Conservation (phyloP, 1,139 yeast genomes). For the Wickerhamomyces sp. region DNA sequence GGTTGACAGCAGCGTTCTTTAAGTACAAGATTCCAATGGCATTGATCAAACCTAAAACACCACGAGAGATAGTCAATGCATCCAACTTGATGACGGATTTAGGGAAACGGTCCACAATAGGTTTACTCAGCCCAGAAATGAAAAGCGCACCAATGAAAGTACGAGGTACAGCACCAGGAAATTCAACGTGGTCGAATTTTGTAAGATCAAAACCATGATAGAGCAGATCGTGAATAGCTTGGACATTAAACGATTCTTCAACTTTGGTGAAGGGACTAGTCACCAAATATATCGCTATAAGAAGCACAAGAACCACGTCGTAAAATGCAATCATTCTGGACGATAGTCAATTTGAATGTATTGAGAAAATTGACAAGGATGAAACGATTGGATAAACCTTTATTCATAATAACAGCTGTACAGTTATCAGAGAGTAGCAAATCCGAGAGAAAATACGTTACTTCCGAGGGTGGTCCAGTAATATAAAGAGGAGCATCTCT, state of each 20-base stretch:
- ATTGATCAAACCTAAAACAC: constrained; percentile 49
- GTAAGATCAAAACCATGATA: constrained; percentile 51
- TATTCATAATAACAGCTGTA: too few species aligned
- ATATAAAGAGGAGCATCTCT: too few species aligned
- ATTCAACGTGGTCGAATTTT: constrained; percentile 65
- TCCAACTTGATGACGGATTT: constrained; percentile 30
- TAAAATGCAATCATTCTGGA: constrained; percentile 10
- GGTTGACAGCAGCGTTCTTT: constrained; percentile 27
- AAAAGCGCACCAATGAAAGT: constrained; percentile 73
- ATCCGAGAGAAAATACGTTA: too few species aligned
- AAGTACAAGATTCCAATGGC: constrained; percentile 30
- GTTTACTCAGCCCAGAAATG: constrained; percentile 40
- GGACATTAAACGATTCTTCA: constrained; percentile 89
- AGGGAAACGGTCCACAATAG: constrained; percentile 24
- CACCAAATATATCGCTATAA: constrained; percentile 41
- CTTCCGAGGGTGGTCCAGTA: too few species aligned
- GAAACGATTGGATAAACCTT: not conserved
- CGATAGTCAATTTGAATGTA: not conserved
- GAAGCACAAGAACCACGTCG: constrained; percentile 23
- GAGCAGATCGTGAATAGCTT: constrained; percentile 81
- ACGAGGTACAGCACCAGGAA: constrained; percentile 90
- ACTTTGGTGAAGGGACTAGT: constrained; percentile 84
- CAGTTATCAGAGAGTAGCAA: too few species aligned
- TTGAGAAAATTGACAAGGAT: not conserved
- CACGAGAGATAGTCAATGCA: constrained; percentile 47